Base-by-base conservation (phyloP, 2,329 filamentous ascomycete species). In the Phaeosphaeriaceae sp. region DNA sequence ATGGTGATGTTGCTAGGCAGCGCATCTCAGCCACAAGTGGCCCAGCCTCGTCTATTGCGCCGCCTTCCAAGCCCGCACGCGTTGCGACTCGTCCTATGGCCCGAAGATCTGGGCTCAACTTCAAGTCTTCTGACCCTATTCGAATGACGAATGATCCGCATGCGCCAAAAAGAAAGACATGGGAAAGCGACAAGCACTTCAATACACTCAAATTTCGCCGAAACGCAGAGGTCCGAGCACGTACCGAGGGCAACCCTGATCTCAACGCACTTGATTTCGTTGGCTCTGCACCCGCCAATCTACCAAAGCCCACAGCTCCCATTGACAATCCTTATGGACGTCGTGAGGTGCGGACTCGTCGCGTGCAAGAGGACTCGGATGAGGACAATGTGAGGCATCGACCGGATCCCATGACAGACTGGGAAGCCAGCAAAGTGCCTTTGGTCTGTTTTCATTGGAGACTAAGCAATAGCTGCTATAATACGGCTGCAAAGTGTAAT, bases 381-480 rank as follows among this genome's bases (percentile, higher is more conserved):
- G 57, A 68, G 27, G 53, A 36, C n/a, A 42, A n/a, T 6, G 4
- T 48, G 13, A 31, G 44, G 10, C 44, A 57, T 36, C 48, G 36
- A 2, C 27, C 24, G 19, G 20, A 9, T 9, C 54, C 65, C 17
- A 53, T 71, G 9, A 58, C 55, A 33, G 48, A 62, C 9, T 73
- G 67, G 62, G 71, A 74, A 48, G 7, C 27, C 4, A 47, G 60
- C 7, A 77, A 77, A 62, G 50, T 72, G 15, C 74, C 67, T 11
- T n/a, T 68, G 40, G 67, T 68, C 6, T 77, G 75, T 40, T 65
- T 59, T 46, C 53, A 69, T 1, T 77, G 70, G 69, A 68, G 61
- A 19, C 61, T 70, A 17, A 69, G 66, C 45, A 58, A 51, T 1
- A 61, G 57, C 7, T 76, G 75, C 49, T 36, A 19, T 6, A 67